These are phyloP conservation scores for Neopestalotiopsis sp. DNA, from an alignment of 2,329 filamentous ascomycete genomes.

Conservation along the genomic window DNA sequence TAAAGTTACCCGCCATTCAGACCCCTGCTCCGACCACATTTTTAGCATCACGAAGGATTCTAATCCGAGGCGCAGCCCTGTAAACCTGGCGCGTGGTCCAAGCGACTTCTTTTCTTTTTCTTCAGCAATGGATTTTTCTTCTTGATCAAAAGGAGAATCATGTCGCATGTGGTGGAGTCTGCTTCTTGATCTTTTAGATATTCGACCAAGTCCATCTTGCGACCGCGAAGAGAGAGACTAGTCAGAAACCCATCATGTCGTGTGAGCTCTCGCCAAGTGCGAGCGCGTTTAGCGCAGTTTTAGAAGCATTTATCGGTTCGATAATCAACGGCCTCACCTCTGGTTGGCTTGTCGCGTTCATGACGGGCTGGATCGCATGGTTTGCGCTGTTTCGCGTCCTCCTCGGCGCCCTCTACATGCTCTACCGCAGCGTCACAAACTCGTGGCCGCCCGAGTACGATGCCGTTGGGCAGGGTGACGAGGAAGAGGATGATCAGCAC, in stretches of 20 bases:
- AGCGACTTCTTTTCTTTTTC: not conserved
- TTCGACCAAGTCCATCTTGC: not conserved
- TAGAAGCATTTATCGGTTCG: not conserved
- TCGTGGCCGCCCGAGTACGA: slow-evolving; percentile 4
- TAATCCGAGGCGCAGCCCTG: not conserved
- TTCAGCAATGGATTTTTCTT: not conserved
- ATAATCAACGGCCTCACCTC: slow-evolving; percentile 6
- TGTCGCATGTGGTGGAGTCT: not conserved
- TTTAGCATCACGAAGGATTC: slow-evolving; percentile 1
- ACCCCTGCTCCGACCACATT: not conserved
- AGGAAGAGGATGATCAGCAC: not conserved
- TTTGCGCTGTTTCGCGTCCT: not conserved
- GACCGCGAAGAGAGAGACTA: not conserved
- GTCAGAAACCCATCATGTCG: not conserved
- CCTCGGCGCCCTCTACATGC: not conserved
- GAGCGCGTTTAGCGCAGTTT: slow-evolving; percentile 4
- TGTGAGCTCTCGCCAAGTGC: slow-evolving; percentile 5
- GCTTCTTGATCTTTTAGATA: not conserved
- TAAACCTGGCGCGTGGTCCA: not conserved
- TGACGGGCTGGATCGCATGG: slow-evolving; percentile 5
- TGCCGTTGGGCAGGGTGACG: not conserved
- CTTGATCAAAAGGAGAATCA: not conserved
- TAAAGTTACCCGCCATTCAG: not conserved
- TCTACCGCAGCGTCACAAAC: not conserved
- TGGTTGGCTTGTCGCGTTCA: slow-evolving; percentile 1